phyloP scores from a whole-genome alignment of 306 rosid species.

The Acacia melanoxylon region DNA sequence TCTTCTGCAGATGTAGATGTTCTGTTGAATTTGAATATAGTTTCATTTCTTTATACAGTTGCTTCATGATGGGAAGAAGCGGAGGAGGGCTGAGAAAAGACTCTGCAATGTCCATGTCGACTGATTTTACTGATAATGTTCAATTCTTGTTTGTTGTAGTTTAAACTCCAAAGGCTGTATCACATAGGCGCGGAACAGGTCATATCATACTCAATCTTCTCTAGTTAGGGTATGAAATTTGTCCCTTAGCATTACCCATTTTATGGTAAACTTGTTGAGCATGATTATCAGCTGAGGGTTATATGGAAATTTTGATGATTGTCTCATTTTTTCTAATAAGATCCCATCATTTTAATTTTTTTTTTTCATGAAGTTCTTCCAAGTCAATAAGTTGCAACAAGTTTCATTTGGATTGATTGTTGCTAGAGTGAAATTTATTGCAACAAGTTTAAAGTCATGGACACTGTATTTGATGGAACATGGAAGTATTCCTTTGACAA shows the following conservation, averaged over 20 bases:
- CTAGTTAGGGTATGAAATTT: slow-evolving; percentile 14
- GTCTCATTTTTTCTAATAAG: slow-evolving; percentile 33
- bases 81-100: slow-evolving; percentile 44
- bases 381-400: background rate
- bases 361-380: background rate
- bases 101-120: slow-evolving; percentile 52
- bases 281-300: background rate
- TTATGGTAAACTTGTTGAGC: background rate
- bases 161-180: slow-evolving; percentile 10
- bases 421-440: background rate
- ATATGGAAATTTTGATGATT: background rate
- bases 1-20: background rate
- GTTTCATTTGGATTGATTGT: background rate
- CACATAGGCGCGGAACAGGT: background rate
- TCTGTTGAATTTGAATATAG: background rate
- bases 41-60: slow-evolving; percentile 38
- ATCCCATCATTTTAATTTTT: background rate
- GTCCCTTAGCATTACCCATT: slow-evolving; percentile 7
- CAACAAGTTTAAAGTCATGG: background rate
- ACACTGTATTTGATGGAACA: background rate
- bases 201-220: background rate
- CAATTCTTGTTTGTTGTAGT: slow-evolving; percentile 26
- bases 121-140: slow-evolving; percentile 19
- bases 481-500: background rate
- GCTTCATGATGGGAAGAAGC: slow-evolving; percentile 48